Evolutionary conservation across 495 filamentous ascomycete genomes (phyloP).

Genomic region (Talaromyces nanjingensis): DNA sequence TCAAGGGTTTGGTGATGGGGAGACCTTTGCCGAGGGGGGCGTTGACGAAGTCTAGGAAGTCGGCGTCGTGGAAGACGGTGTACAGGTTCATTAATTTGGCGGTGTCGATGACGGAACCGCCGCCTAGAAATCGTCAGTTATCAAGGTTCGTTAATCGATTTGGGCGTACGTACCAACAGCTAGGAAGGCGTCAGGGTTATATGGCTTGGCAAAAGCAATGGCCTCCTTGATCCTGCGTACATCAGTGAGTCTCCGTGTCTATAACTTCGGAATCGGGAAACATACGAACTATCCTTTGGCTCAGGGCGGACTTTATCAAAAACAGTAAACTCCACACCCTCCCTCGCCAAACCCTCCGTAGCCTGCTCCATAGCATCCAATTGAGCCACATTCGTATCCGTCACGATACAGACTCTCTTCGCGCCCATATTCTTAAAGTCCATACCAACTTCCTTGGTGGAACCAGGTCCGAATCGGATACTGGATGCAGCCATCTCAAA

Average conservation of each 20-base stretch:
- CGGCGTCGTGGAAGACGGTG: slow-evolving; percentile 74
- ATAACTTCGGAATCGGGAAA: slow-evolving; percentile 2
- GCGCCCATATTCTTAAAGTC: slow-evolving; percentile 87
- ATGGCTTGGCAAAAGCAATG: slow-evolving; percentile 73
- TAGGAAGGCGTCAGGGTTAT: slow-evolving; percentile 78
- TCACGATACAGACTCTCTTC: slow-evolving; percentile 83
- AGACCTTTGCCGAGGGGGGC: slow-evolving; percentile 84
- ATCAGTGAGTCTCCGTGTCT: not conserved
- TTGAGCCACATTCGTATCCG: slow-evolving; percentile 70
- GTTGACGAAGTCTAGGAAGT: slow-evolving; percentile 96
- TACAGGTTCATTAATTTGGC: slow-evolving; percentile 99
- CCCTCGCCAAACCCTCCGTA: slow-evolving; percentile 62
- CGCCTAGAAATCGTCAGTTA: slow-evolving; percentile 21
- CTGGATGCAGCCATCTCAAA: slow-evolving; percentile 95
- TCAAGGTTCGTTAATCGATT: not conserved
- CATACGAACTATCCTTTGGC: slow-evolving; percentile 87
- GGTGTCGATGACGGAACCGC: slow-evolving; percentile 88
- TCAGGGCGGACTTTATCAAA: slow-evolving; percentile 75
- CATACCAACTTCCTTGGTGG: slow-evolving; percentile 98
- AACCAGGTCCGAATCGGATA: slow-evolving; percentile 88
- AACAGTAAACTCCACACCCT: slow-evolving; percentile 73
- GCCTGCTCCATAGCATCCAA: slow-evolving; percentile 83
- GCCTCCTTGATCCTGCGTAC: slow-evolving; percentile 67
- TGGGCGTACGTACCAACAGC: slow-evolving; percentile 61
- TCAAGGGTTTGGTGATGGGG: slow-evolving; percentile 72